These are phyloP conservation scores for Arthrobotrys iridis DNA, from an alignment of 2,329 filamentous ascomycete genomes.

Conservation along the genomic window DNA sequence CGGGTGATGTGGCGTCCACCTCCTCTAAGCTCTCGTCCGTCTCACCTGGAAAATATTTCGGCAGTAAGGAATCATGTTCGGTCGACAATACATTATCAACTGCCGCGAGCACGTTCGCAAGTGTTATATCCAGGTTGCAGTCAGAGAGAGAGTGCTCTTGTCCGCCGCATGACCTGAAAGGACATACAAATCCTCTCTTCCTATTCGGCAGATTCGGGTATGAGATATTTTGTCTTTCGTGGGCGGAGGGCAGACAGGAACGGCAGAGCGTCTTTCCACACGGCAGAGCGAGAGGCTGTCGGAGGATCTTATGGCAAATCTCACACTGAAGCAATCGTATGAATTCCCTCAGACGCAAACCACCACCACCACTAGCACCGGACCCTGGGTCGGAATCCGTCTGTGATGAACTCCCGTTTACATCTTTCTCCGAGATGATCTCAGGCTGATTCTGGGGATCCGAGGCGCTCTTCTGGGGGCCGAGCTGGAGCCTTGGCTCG, in stretches of 20 bases:
- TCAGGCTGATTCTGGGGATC: neutral
- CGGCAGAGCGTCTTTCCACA: conserved; percentile 83
- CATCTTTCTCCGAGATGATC: neutral
- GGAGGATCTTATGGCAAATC: conserved; percentile 75
- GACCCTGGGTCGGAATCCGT: neutral
- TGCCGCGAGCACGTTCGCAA: conserved; percentile 75
- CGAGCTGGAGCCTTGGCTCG: conserved; percentile 18
- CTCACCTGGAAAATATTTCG: neutral
- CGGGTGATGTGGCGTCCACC: neutral
- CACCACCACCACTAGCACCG: conserved; percentile 62
- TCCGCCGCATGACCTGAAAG: conserved; percentile 70
- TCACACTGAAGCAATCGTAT: conserved; percentile 81
- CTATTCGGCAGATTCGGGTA: conserved; percentile 77
- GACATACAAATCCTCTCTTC: conserved; percentile 77
- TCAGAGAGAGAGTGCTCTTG: conserved; percentile 80
- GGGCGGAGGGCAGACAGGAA: conserved; percentile 74
- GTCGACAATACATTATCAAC: conserved; percentile 68
- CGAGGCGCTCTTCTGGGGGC: conserved; percentile 12
- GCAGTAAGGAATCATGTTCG: conserved; percentile 56
- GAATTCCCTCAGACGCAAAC: conserved; percentile 70
- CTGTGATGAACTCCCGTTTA: neutral
- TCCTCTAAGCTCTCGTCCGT: neutral
- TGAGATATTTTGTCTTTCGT: conserved; percentile 75
- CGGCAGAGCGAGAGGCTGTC: conserved; percentile 77
- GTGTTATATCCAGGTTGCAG: conserved; percentile 78